Percentiles rank a stretch among this genome's conserved stretches.
Evolutionary conservation across 371 early-diverging fungal species (phyloP).

Genomic region (Sporodiniella umbellata): DNA sequence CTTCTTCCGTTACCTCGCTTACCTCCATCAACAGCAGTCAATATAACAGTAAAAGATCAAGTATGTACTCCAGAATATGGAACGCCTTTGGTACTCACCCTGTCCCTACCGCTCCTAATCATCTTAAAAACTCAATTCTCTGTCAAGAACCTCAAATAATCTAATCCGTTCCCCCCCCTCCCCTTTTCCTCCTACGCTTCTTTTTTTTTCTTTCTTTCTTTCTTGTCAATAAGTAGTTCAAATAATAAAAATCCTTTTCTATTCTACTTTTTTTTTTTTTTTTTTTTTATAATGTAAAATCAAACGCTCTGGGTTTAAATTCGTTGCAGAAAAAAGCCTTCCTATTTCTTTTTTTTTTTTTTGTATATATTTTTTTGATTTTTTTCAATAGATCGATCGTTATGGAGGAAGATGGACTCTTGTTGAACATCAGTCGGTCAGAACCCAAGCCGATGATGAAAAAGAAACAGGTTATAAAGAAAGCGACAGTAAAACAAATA

Average conservation of each 20-base stretch:
- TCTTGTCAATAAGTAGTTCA: no score
- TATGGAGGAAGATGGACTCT: slow-evolving; percentile 67
- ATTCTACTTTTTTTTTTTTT: not conserved
- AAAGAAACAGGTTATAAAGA: slow-evolving; percentile 3
- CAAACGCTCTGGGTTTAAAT: no score
- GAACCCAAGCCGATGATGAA: not conserved
- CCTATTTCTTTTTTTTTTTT: not conserved
- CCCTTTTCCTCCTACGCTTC: not conserved
- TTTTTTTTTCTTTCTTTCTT: no score
- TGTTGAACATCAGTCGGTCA: slow-evolving; percentile 58
- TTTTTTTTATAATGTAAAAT: no score
- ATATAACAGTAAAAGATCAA: slow-evolving; percentile 38
- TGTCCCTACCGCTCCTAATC: not conserved
- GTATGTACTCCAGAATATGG: slow-evolving; percentile 47
- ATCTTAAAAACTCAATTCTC: slow-evolving; percentile 9
- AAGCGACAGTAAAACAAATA: slow-evolving; percentile 1
- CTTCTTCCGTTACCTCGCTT: slow-evolving; percentile 32
- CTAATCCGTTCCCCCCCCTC: not conserved
- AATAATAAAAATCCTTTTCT: not conserved
- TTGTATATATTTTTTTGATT: not conserved
- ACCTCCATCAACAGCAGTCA: slow-evolving; percentile 29
- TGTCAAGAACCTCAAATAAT: slow-evolving; percentile 22
- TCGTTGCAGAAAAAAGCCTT: not conserved
- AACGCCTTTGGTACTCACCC: slow-evolving; percentile 24
- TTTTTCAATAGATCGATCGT: not conserved